Evolutionary conservation across 179 eudicot genomes (phyloP).

Genomic region (Actinidia arguta): DNA sequence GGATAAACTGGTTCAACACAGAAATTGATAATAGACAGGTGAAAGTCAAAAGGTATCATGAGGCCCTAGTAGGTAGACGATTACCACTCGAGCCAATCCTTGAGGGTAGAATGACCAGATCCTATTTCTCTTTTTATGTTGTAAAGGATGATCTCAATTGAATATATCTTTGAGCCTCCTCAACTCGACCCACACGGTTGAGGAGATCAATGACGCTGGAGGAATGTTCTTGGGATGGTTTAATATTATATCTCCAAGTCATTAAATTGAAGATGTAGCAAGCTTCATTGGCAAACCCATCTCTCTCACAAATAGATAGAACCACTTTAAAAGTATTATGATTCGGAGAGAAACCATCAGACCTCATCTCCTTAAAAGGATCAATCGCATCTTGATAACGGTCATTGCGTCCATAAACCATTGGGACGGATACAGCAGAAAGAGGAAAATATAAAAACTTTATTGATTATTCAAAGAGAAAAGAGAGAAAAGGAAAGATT

Average conservation of each 20-base stretch:
- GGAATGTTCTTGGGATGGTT: constrained; percentile 62
- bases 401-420: constrained; percentile 56
- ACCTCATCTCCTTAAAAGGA: constrained; percentile 51
- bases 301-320: constrained; percentile 65
- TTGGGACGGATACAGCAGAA: no score
- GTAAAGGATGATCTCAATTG: constrained; percentile 38
- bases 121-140: background rate
- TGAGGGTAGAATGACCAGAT: background rate
- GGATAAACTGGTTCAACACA: no score
- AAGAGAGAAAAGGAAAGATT: no score
- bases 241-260: constrained; percentile 48
- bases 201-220: constrained; percentile 55
- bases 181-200: constrained; percentile 48
- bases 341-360: constrained; percentile 56
- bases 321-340: constrained; percentile 53
- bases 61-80: no score
- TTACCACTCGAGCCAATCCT: no score
- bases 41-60: no score
- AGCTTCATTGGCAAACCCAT: constrained; percentile 76
- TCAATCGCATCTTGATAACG: constrained; percentile 52
- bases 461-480: no score
- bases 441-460: no score
- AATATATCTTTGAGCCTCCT: constrained; percentile 64
- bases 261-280: constrained; percentile 51
- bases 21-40: no score